phyloP scores from a whole-genome alignment of 2,329 filamentous ascomycete species.

The Fusarium tanahbumbuense region DNA sequence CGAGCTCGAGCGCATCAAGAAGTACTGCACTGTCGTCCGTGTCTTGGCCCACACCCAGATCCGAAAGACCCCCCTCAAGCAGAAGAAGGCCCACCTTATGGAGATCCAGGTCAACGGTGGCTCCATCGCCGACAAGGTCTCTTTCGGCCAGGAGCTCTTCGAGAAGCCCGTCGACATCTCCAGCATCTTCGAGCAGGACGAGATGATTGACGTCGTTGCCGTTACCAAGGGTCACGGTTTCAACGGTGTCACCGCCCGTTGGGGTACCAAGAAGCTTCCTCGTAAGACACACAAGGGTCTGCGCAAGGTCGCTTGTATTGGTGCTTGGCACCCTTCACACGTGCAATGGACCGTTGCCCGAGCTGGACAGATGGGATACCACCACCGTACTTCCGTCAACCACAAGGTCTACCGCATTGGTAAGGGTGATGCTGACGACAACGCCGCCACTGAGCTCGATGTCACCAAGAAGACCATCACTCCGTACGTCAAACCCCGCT shows the following conservation, averaged over 20 bases:
- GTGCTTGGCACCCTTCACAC: conserved; percentile 99
- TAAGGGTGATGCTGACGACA: conserved; percentile 89
- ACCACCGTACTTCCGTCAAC: conserved; percentile 99
- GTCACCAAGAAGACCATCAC: conserved; percentile 99
- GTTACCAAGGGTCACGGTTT: conserved; percentile 99
- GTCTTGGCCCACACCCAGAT: conserved; percentile 99
- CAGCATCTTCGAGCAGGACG: conserved; percentile 98
- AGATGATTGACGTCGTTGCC: conserved; percentile 99
- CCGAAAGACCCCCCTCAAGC: conserved; percentile 98
- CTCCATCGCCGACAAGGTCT: conserved; percentile 94
- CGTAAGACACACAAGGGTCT: conserved; percentile 99
- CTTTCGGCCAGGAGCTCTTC: conserved; percentile 94
- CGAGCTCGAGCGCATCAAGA: conserved; percentile 99
- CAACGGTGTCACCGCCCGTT: conserved; percentile 95
- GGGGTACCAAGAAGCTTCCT: conserved; percentile 99
- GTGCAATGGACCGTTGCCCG: conserved; percentile 99
- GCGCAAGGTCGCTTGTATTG: conserved; percentile 99
- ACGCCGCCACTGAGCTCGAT: conserved; percentile 94
- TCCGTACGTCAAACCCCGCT: conserved; percentile 76
- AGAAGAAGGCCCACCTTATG: conserved; percentile 99
- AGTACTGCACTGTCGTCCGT: conserved; percentile 99
- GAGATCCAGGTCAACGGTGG: conserved; percentile 99
- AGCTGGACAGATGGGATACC: conserved; percentile 99
- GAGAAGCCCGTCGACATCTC: conserved; percentile 98
- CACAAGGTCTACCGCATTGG: conserved; percentile 99